Conservation (phyloP, 805 yeast species). For the Saccharomyces paradoxus region DNA sequence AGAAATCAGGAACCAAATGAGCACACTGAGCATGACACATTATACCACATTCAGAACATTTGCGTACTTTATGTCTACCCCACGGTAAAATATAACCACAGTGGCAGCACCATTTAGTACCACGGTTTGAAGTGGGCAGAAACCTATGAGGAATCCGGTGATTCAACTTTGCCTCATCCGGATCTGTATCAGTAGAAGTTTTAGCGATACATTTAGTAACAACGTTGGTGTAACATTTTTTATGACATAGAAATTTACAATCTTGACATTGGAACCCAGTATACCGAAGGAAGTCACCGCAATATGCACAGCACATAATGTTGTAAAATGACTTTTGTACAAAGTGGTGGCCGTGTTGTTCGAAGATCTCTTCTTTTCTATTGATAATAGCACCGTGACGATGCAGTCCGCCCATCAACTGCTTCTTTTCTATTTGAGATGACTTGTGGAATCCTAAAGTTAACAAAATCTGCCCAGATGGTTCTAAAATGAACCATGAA, state of each 20-base stretch:
- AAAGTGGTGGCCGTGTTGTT: conserved; percentile 95
- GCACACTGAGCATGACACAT: conserved; percentile 92
- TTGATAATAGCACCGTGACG: conserved; percentile 98
- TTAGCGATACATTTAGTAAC: conserved; percentile 79
- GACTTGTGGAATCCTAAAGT: conserved; percentile 75
- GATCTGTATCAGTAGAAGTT: conserved; percentile 58
- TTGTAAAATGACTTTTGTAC: conserved; percentile 92
- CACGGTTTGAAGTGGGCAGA: conserved; percentile 83
- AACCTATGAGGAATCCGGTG: conserved; percentile 96
- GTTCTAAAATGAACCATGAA: conserved; percentile 87
- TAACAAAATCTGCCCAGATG: conserved; percentile 82
- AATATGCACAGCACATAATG: conserved; percentile 94
- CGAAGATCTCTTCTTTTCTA: conserved; percentile 79
- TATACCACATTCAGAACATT: conserved; percentile 87
- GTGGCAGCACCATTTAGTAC: conserved; percentile 99
- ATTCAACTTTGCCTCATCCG: conserved; percentile 74
- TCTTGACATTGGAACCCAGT: conserved; percentile 84
- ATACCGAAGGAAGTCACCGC: conserved; percentile 89
- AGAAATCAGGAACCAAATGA: conserved; percentile 92
- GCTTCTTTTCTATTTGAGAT: conserved; percentile 38
- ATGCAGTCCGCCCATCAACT: conserved; percentile 55
- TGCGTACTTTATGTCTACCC: conserved; percentile 87
- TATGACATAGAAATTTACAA: conserved; percentile 72
- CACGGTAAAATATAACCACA: conserved; percentile 95
- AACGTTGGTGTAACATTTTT: conserved; percentile 70